Evolutionary conservation across 176 grass and related monocot species (phyloP).

Genomic region (Areca catechu): DNA sequence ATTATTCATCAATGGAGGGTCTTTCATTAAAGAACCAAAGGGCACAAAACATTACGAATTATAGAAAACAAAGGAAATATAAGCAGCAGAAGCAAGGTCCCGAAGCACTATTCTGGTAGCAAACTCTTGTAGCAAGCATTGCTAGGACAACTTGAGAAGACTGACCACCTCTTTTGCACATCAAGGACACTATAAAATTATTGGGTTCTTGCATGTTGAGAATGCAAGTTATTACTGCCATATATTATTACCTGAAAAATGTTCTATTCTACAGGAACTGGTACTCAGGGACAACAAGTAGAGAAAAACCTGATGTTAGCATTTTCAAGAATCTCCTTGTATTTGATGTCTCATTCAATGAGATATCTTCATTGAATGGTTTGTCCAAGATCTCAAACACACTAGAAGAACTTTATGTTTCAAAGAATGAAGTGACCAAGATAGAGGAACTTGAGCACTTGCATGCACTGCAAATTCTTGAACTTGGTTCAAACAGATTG

Average conservation of each 20-base stretch:
- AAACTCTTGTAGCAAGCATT: no score
- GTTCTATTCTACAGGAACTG: constrained; percentile 55
- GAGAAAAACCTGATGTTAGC: constrained; percentile 63
- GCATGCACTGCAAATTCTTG: constrained; percentile 66
- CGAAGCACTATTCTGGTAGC: no score
- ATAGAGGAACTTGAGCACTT: constrained; percentile 89
- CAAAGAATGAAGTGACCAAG: constrained; percentile 86
- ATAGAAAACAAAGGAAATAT: no score
- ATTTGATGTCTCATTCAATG: constrained; percentile 98
- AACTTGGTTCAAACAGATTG: constrained; percentile 95
- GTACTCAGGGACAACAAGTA: constrained; percentile 86
- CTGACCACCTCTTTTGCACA: no score
- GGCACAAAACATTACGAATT: no score
- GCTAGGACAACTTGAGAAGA: no score
- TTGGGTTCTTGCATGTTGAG: not conserved
- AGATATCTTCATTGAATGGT: constrained; percentile 69
- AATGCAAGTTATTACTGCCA: not conserved
- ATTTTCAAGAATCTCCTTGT: constrained; percentile 75
- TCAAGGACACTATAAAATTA: not conserved
- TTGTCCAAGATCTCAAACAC: constrained; percentile 65
- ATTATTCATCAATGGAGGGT: no score
- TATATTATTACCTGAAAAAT: not conserved
- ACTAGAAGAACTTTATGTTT: constrained; percentile 88
- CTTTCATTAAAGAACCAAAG: no score
- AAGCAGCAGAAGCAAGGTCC: no score